Percentiles rank a stretch among this genome's conserved stretches.
These are phyloP conservation scores for Triadica sebifera DNA, from an alignment of 345 rosid species.

Conservation along the genomic window DNA sequence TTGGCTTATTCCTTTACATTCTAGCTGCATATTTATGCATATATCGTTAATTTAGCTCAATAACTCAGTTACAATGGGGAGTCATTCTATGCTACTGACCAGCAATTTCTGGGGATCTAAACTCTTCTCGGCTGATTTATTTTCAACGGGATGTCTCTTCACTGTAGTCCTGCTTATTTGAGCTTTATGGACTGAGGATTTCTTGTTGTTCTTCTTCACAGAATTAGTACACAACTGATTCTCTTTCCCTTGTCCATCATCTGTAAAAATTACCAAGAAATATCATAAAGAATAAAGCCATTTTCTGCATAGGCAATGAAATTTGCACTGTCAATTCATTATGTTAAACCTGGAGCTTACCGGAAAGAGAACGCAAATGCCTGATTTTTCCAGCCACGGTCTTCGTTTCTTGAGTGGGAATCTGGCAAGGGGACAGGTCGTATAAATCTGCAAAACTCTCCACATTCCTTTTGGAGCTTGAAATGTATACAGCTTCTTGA, in stretches of 20 bases:
- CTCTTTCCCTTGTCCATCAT: conserved; percentile 39
- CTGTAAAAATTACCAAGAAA: conserved; percentile 25
- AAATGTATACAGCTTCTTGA: conserved; percentile 65
- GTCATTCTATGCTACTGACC: conserved; percentile 13
- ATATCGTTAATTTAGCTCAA: conserved; percentile 9
- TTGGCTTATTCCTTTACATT: conserved; percentile 29
- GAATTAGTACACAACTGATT: conserved; percentile 37
- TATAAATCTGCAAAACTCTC: conserved; percentile 34
- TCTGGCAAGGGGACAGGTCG: conserved; percentile 26
- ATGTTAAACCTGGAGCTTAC: conserved; percentile 25
- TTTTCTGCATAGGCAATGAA: not conserved
- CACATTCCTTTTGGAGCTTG: conserved; percentile 49
- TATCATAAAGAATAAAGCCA: not conserved
- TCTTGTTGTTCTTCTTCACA: conserved; percentile 32
- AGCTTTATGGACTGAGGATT: conserved; percentile 26
- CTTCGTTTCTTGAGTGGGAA: conserved; percentile 31
- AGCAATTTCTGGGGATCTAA: conserved; percentile 38
- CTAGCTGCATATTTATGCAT: conserved; percentile 35
- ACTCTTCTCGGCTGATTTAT: conserved; percentile 41
- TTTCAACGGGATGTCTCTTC: conserved; percentile 31
- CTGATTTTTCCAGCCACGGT: conserved; percentile 22
- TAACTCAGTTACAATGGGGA: not conserved
- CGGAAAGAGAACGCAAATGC: conserved; percentile 33
- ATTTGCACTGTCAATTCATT: not conserved
- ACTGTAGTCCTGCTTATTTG: conserved; percentile 32